Percentiles rank a stretch among this genome's conserved stretches.
These are phyloP conservation scores for Pyrenophora teres DNA, from an alignment of 2,329 filamentous ascomycete genomes.

Conservation along the genomic window DNA sequence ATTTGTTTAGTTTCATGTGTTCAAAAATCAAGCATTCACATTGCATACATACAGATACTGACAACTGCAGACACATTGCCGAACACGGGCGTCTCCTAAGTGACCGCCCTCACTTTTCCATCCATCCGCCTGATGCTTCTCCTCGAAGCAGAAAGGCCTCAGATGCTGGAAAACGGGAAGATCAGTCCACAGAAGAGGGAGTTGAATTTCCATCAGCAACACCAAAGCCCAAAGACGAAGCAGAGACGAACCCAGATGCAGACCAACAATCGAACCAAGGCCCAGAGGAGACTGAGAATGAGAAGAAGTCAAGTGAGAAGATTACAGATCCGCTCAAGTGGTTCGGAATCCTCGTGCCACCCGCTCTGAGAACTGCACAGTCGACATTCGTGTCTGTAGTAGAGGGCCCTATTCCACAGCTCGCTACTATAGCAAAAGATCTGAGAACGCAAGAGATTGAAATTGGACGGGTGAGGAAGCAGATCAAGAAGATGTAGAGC, in stretches of 20 bases:
- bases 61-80: slow-evolving; percentile 2
- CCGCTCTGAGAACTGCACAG: slow-evolving; percentile 62
- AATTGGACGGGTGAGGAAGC: slow-evolving; percentile 63
- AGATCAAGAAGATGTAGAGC: slow-evolving; percentile 45
- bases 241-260: neutral
- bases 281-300: neutral
- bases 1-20: too few relatives aligned
- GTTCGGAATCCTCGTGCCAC: slow-evolving; percentile 61
- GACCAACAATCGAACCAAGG: neutral
- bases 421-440: slow-evolving; percentile 63
- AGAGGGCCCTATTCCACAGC: slow-evolving; percentile 60
- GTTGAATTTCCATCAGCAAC: neutral
- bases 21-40: neutral
- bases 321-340: slow-evolving; percentile 59
- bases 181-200: neutral
- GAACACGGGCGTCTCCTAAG: slow-evolving; percentile 19
- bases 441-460: slow-evolving; percentile 71
- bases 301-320: slow-evolving; percentile 7
- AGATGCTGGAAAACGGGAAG: neutral
- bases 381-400: slow-evolving; percentile 60
- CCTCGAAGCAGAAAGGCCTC: neutral
- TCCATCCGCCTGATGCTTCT: neutral
- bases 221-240: neutral
- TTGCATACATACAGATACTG: neutral
- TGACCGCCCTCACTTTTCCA: slow-evolving; percentile 5